Evolutionary conservation across 768 basidiomycete species (phyloP).

Genomic region (Rhodotorula diobovata): DNA sequence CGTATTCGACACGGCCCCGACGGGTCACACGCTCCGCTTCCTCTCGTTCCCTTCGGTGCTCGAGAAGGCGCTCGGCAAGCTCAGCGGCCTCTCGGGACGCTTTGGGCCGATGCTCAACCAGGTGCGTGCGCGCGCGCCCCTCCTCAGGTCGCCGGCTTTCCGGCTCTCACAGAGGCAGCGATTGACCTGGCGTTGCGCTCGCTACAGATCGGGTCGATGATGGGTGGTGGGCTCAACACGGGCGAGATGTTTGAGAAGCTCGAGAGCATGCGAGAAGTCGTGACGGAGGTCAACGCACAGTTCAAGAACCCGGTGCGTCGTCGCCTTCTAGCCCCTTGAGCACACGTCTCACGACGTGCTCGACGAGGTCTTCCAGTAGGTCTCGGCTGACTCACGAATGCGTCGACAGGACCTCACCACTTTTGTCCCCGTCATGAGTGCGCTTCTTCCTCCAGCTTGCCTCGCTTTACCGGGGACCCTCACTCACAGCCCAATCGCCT

Average conservation of each 20-base stretch:
- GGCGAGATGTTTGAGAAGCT: conserved; percentile 99
- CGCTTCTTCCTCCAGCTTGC: neutral
- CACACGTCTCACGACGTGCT: too few species aligned
- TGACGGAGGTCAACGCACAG: conserved; percentile 97
- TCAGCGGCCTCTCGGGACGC: conserved; percentile 84
- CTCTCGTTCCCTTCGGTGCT: conserved; percentile 97
- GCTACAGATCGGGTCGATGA: conserved; percentile 94
- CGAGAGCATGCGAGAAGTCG: conserved; percentile 91
- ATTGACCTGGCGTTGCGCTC: neutral
- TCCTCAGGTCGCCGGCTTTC: too few species aligned
- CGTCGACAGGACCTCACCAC: conserved; percentile 89
- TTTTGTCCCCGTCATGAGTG: conserved; percentile 75
- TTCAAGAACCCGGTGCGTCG: conserved; percentile 91
- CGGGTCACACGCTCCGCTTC: conserved; percentile 96
- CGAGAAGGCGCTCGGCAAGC: conserved; percentile 92
- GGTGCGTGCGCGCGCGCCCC: conserved; percentile 42
- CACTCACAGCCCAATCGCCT: conserved; percentile 56
- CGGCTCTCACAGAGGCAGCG: too few species aligned
- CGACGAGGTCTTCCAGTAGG: neutral
- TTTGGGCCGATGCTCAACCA: conserved; percentile 97
- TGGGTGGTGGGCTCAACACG: conserved; percentile 77
- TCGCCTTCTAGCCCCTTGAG: neutral
- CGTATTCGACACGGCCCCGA: conserved; percentile 98
- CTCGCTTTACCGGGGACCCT: too few species aligned
- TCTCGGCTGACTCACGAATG: too few species aligned